These are phyloP conservation scores for Euphorbia celastroides DNA, from an alignment of 441 rosid species.

Conservation along the genomic window DNA sequence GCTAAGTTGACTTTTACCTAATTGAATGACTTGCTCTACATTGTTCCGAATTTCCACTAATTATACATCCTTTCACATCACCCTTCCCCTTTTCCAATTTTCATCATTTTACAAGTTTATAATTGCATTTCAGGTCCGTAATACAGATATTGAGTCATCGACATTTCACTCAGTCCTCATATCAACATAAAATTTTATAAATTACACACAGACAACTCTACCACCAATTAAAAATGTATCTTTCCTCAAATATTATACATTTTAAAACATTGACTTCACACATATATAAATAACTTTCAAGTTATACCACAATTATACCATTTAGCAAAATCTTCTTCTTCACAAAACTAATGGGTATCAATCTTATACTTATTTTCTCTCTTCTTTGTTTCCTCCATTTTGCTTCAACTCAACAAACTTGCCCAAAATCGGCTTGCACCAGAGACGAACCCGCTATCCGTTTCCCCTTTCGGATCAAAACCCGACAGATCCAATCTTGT, in stretches of 20 bases:
- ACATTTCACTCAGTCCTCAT: no score
- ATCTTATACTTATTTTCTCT: not conserved
- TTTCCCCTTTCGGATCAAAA: slow-evolving; percentile 53
- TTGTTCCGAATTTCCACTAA: not conserved
- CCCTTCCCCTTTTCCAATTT: not conserved
- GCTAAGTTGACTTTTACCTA: not conserved
- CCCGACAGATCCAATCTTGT: slow-evolving; percentile 32
- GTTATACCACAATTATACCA: no score
- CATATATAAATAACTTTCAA: not conserved
- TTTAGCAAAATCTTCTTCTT: not conserved
- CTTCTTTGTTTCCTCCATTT: slow-evolving; percentile 1
- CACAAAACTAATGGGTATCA: not conserved
- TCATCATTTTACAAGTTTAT: not conserved
- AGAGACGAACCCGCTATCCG: slow-evolving; percentile 31
- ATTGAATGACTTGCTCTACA: not conserved
- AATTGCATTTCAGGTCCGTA: not conserved
- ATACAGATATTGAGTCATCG: no score
- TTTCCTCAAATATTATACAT: no score
- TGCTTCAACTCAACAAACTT: not conserved
- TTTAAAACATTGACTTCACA: not conserved
- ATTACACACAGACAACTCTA: not conserved
- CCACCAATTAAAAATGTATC: no score
- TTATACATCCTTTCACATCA: not conserved
- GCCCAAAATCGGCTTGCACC: slow-evolving; percentile 18
- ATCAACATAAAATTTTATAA: no score